phyloP scores from a whole-genome alignment of 2,329 filamentous ascomycete genomes.

The Cladophialophora exuberans region DNA sequence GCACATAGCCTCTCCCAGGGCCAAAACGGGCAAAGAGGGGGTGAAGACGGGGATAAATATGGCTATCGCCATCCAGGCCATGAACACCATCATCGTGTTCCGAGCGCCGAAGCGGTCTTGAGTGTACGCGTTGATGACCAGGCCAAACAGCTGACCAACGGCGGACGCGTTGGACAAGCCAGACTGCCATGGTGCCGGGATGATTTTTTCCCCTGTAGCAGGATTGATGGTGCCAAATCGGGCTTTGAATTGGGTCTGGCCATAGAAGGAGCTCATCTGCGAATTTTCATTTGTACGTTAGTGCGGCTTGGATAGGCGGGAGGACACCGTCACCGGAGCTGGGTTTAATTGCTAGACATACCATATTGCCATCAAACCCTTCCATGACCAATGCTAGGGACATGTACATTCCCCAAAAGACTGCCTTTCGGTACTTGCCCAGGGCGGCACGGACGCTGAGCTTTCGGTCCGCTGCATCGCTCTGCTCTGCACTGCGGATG shows the following conservation, averaged over 20 bases:
- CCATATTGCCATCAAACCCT: slow-evolving; percentile 34
- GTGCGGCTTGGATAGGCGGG: background rate
- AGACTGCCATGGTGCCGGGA: slow-evolving; percentile 45
- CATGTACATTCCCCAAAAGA: slow-evolving; percentile 32
- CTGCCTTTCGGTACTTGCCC: slow-evolving; percentile 33
- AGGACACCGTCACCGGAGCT: too few relatives aligned
- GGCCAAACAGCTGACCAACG: slow-evolving; percentile 35
- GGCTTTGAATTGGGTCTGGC: slow-evolving; percentile 17
- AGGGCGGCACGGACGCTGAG: slow-evolving; percentile 29
- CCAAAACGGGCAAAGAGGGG: slow-evolving; percentile 48
- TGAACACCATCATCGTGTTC: slow-evolving; percentile 35
- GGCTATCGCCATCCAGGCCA: slow-evolving; percentile 36
- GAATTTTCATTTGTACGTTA: background rate
- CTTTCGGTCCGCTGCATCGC: slow-evolving; percentile 27
- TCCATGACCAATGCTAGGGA: slow-evolving; percentile 35
- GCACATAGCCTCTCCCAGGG: slow-evolving; percentile 54
- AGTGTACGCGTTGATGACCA: slow-evolving; percentile 35
- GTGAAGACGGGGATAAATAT: slow-evolving; percentile 57
- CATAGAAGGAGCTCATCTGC: slow-evolving; percentile 21
- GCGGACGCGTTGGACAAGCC: slow-evolving; percentile 41
- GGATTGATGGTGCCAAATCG: slow-evolving; percentile 17
- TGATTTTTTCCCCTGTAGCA: slow-evolving; percentile 13
- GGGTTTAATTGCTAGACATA: too few relatives aligned
- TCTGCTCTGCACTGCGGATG: slow-evolving; percentile 17
- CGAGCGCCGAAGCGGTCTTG: slow-evolving; percentile 39